Base-by-base conservation (phyloP, 2,329 filamentous ascomycete species). In the Talaromyces sp. region DNA sequence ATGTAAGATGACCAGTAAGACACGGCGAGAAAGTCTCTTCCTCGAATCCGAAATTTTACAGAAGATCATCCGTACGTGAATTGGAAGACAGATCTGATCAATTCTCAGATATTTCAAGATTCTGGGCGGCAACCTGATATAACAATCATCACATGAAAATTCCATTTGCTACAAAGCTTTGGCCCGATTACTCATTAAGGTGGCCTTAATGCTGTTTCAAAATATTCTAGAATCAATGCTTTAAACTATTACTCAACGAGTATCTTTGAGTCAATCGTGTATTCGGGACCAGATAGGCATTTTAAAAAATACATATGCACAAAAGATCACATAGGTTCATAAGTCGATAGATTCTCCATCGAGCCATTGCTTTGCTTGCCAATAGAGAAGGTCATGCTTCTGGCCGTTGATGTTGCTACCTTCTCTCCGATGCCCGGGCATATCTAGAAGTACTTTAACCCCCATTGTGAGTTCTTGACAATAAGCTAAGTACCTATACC, bases 1-100 rank as follows among this genome's bases (percentile, higher is more conserved):
- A 89, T 88, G 27, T 86, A 87, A 69, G 83, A 86, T 70, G 88
- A 90, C 70, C 83, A 87, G 68, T 90, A 87, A 87, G 88, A 91
- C 66, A 80, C 88, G 47, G 86, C 89, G 1, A 84, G 82, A 3
- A 66, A 66, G 0, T 83, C 87, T 19, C 81, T 92, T 7, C 80
- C 84, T 22, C 79, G 75, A 43, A 80, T 91, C 47, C 84, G 88
- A 45, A 79, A 84, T 64, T 79, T 90, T 2, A 79, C 82, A 1
- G 64, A 78, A 11, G 77, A 79, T 11, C 85, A 87, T 69, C 80
- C 81, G 0, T 87, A 87, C 70, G 71, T 87, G n/a, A 81, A 84
- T 59, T 80, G 82, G 1, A 87, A 89, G 72, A 82, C 89, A 64
- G 79, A 82, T 41, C 86, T 89, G 69, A 89, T 89, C 73, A 80